A percentile compares a stretch with the other conserved stretches of the same genome.
phyloP scores from a whole-genome alignment of 352 stramenopile species.

The Globisporangium lucens region DNA sequence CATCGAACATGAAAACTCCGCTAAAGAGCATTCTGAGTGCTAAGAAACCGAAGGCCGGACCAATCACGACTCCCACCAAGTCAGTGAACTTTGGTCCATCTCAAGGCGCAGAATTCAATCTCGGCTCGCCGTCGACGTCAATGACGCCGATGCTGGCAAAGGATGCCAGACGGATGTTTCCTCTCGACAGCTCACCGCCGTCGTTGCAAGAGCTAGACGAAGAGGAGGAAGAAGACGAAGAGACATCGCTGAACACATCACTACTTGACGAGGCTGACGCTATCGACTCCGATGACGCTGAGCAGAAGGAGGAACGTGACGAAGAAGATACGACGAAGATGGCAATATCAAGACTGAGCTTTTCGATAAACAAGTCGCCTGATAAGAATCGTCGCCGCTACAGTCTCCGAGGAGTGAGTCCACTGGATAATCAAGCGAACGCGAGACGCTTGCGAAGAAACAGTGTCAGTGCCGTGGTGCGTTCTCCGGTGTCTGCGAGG shows the following conservation, averaged over 20 bases:
- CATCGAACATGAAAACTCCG: constrained; percentile 35
- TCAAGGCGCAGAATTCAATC: constrained; percentile 76
- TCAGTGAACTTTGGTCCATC: constrained; percentile 82
- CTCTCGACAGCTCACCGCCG: constrained; percentile 33
- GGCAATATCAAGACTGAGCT: constrained; percentile 26
- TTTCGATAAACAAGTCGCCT: constrained; percentile 25
- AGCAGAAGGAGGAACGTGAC: constrained; percentile 22
- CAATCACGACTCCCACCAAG: constrained; percentile 68
- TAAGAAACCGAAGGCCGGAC: constrained; percentile 41
- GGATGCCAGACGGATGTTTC: constrained; percentile 62
- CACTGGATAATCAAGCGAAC: constrained; percentile 72
- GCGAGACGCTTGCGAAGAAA: constrained; percentile 46
- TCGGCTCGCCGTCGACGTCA: constrained; percentile 76
- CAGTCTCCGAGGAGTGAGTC: constrained; percentile 72
- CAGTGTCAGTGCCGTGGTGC: constrained; percentile 26
- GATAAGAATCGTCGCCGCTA: constrained; percentile 47
- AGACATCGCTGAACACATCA: constrained; percentile 82
- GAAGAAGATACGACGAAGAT: constrained; percentile 14
- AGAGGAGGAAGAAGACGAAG: constrained; percentile 64
- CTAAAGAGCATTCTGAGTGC: constrained; percentile 79
- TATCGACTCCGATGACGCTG: constrained; percentile 36
- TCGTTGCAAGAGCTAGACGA: constrained; percentile 33
- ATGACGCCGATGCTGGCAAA: constrained; percentile 80
- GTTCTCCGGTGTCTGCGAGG: constrained; percentile 16
- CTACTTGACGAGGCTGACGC: constrained; percentile 77